Percentiles rank a stretch among this genome's conserved stretches.
Evolutionary conservation across 345 rosid species (phyloP).

Genomic region (Angophora floribunda): DNA sequence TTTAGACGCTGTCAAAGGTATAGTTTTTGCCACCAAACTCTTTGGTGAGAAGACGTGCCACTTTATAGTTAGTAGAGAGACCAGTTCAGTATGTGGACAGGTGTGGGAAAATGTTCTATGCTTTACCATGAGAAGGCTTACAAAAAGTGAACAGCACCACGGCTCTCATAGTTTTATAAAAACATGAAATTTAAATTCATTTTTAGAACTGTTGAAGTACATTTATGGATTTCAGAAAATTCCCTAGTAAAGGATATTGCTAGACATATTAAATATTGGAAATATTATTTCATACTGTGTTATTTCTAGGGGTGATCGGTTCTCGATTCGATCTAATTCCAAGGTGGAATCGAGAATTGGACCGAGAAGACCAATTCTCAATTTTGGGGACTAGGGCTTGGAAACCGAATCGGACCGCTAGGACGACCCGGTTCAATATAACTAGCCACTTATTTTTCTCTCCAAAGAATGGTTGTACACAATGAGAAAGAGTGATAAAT

Average conservation of each 20-base stretch:
- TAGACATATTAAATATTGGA: neutral
- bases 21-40: neutral
- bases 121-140: neutral
- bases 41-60: neutral
- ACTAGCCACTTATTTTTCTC: too few species aligned
- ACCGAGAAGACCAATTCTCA: too few species aligned
- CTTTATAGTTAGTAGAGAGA: neutral
- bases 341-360: too few species aligned
- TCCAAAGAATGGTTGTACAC: too few species aligned
- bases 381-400: too few species aligned
- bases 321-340: too few species aligned
- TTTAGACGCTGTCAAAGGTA: neutral
- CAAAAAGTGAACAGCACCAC: neutral
- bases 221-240: neutral
- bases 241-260: neutral
- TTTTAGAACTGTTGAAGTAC: neutral
- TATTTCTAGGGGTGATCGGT: neutral
- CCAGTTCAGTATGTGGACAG: neutral
- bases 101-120: neutral
- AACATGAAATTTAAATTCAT: neutral
- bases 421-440: too few species aligned
- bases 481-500: too few species aligned
- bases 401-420: too few species aligned
- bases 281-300: neutral
- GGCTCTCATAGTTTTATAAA: neutral